Evolutionary conservation across 2,329 filamentous ascomycete species (phyloP).

Genomic region (Epichloe aotearoae): DNA sequence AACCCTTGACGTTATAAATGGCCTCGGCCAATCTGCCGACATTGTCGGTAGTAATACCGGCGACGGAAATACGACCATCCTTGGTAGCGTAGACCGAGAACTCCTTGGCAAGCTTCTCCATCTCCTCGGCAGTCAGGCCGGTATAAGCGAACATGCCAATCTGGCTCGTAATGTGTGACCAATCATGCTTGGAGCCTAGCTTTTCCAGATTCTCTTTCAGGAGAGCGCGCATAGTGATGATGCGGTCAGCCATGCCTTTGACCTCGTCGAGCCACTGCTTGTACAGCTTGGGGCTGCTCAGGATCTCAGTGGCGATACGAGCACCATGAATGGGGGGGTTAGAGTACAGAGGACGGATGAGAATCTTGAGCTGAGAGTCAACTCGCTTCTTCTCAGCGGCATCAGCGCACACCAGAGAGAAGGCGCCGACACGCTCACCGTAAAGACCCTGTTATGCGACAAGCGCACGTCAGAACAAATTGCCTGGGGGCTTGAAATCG

Average conservation of each 20-base stretch:
- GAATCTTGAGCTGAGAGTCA: constrained; percentile 96
- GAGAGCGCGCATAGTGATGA: constrained; percentile 93
- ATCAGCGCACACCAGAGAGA: constrained; percentile 78
- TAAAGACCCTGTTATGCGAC: constrained; percentile 61
- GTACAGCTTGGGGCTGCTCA: constrained; percentile 75
- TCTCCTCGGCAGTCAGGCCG: constrained; percentile 78
- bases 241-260: constrained; percentile 97
- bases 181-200: constrained; percentile 91
- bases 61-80: constrained; percentile 76
- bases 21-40: constrained; percentile 69
- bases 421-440: constrained; percentile 93
- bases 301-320: constrained; percentile 81
- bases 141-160: constrained; percentile 99
- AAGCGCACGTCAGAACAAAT: background rate
- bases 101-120: constrained; percentile 83
- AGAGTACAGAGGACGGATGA: constrained; percentile 93
- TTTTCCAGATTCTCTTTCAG: constrained; percentile 92
- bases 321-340: constrained; percentile 98
- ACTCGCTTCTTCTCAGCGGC: constrained; percentile 89
- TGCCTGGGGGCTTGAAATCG: background rate
- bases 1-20: constrained; percentile 73
- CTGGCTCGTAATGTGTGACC: constrained; percentile 96
- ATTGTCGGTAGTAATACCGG: constrained; percentile 69
- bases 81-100: constrained; percentile 97
- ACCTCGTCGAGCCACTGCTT: constrained; percentile 93